Base-by-base conservation (phyloP, 2,329 filamentous ascomycete genomes). In the Ascosphaera apis region DNA sequence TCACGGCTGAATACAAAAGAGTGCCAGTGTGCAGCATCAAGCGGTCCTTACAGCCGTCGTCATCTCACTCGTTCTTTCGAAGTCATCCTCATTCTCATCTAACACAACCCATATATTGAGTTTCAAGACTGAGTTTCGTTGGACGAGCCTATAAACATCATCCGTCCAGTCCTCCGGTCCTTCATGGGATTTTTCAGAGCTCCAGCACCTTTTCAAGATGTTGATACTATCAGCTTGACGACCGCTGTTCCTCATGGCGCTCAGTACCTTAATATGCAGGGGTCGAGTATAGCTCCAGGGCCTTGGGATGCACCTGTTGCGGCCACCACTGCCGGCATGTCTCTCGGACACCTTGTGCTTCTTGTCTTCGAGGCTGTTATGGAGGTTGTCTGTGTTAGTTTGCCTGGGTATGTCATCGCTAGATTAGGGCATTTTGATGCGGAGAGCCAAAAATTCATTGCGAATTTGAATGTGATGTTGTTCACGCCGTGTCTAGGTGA, bases 401-500 rank as follows among this genome's bases (percentile, higher is more conserved):
- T 93, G 45, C 88, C 88, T 0, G 88, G 88, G 18, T 98, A 93
- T 57, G 76, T 98, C 43, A 73, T 93, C 37, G 88, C 88, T 9
- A 66, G 78, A 28, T 66, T 82, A 47, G 88, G 88, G 52, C 79
- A 92, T 60, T 95, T 98, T 56, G 82, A 91, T 56, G 82, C 81
- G 43, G 83, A 92, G 36, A 80, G 84, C 53, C 88, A 98, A 55
- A 95, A 93, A 57, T 91, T 98, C 51, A 66, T 93, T 35, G 86
- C 88, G 37, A 93, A 98, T 51, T 65, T 98, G 45, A 98, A 98
- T 54, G 83, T 93, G 40, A 80, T 79, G 61, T 66, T 98, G 31
- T 98, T 98, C 57, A 98, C 88, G 19, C 88, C 88, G 44, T 95
- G 88, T 54, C 72, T 98, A 43, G 91, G 81, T 91, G 72, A 42